Evolutionary conservation across 2,329 filamentous ascomycete species (phyloP), one percentile per base, ranked within the genome.

Genomic region (Aspergillus texensis): DNA sequence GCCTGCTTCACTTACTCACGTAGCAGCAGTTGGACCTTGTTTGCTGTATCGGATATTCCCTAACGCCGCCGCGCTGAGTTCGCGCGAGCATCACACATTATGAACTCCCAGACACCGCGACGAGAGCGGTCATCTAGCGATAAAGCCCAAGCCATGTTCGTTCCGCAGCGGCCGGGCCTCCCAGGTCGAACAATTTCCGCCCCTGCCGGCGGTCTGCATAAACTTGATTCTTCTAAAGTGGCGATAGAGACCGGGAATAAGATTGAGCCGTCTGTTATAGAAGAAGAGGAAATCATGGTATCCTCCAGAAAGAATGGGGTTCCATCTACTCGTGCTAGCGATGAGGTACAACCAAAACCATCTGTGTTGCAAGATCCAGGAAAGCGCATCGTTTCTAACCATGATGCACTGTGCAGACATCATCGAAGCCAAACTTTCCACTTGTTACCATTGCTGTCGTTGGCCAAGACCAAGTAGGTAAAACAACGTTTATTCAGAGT

Each of bases 371-470:
- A 14, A 12, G 30, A 48, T 56, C 39, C 56, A 9, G n/a, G 12
- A 41, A 36, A 54, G 58, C 53, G 53, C 43, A 60, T 46, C 39
- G n/a, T 43, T 16, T 58, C 66, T 67, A 48, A 63, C 62, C 10
- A 50, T 60, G 41, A 50, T 48, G 43, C 61, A 56, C 62, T 52
- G 32, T 65, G 50, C 64, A 74, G 72, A 68, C 67, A 56, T 50
- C 68, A 8, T 65, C 69, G 57, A 77, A 72, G 59, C 64, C 71
- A 50, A 71, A 66, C 60, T 70, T 84, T 67, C 83, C 83, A 43
- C 82, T 86, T 71, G 81, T 89, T 70, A 88, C 86, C 68, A 83
- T 89, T 66, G 84, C 83, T 57, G 82, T 89, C 34, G 77, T 88
- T 54, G 86, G 87, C 64, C 80, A 81, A 58, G 77, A 79, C 61